Percentiles rank a stretch among this genome's conserved stretches.
These are phyloP conservation scores for Ophiostoma angusticollis DNA, from an alignment of 2,329 filamentous ascomycete genomes.

Conservation along the genomic window DNA sequence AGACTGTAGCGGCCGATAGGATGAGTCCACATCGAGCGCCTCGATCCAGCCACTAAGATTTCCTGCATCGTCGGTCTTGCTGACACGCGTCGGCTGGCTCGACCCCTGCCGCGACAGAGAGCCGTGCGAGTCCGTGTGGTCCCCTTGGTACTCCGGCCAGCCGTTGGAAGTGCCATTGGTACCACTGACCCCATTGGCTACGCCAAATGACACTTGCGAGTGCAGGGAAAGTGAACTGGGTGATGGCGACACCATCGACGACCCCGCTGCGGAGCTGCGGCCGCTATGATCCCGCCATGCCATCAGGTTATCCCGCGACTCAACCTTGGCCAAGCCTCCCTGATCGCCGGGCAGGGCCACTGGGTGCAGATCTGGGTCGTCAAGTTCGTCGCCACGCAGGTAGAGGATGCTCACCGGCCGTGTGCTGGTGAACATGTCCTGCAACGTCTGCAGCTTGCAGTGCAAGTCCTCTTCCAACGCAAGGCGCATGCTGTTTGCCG, in stretches of 20 bases:
- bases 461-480: slow-evolving; percentile 63
- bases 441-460: slow-evolving; percentile 61
- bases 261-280: slow-evolving; percentile 45
- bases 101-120: slow-evolving; percentile 30
- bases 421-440: slow-evolving; percentile 83
- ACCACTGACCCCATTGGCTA: slow-evolving; percentile 43
- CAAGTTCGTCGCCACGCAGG: slow-evolving; percentile 60
- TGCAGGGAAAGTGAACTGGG: slow-evolving; percentile 52
- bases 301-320: slow-evolving; percentile 33
- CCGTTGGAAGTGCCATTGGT: slow-evolving; percentile 1
- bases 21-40: slow-evolving; percentile 75
- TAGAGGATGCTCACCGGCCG: slow-evolving; percentile 67
- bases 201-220: slow-evolving; percentile 38
- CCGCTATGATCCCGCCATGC: slow-evolving; percentile 39
- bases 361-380: slow-evolving; percentile 69
- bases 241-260: slow-evolving; percentile 51
- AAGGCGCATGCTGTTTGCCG: slow-evolving; percentile 24
- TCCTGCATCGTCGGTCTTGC: slow-evolving; percentile 46
- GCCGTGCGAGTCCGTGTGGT: slow-evolving; percentile 18
- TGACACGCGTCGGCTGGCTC: slow-evolving; percentile 40
- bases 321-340: slow-evolving; percentile 43
- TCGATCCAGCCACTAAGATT: slow-evolving; percentile 76
- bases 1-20: slow-evolving; percentile 60
- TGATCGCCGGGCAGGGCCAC: slow-evolving; percentile 59
- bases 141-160: slow-evolving; percentile 11